phyloP scores from a whole-genome alignment of 805 yeast genomes.

The Yamadazyma scolyti region DNA sequence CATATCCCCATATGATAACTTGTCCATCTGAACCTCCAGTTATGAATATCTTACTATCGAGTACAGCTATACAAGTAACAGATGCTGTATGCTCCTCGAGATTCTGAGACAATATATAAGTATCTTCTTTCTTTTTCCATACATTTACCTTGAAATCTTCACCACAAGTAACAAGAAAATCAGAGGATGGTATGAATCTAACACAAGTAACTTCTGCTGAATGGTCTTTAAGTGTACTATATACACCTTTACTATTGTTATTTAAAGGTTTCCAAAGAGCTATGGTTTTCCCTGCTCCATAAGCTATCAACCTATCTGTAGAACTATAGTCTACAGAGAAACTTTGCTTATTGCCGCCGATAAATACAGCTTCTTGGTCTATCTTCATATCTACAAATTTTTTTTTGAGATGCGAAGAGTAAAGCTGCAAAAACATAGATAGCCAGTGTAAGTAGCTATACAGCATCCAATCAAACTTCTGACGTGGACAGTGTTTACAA shows the following conservation, averaged over 20 bases:
- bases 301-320: slow-evolving; percentile 48
- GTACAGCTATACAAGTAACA: slow-evolving; percentile 51
- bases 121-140: slow-evolving; percentile 43
- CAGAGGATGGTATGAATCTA: slow-evolving; percentile 41
- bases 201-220: slow-evolving; percentile 64
- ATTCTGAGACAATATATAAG: slow-evolving; percentile 27
- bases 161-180: slow-evolving; percentile 54
- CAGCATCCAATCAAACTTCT: too few relatives aligned
- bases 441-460: too few relatives aligned
- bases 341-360: slow-evolving; percentile 70
- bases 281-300: slow-evolving; percentile 63
- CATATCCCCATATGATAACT: slow-evolving; percentile 47
- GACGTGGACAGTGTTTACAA: too few relatives aligned
- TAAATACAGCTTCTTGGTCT: slow-evolving; percentile 53
- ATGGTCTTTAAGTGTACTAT: slow-evolving; percentile 58
- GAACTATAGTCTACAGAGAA: slow-evolving; percentile 53
- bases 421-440: background rate
- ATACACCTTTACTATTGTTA: slow-evolving; percentile 41
- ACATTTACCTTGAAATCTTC: slow-evolving; percentile 63
- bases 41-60: slow-evolving; percentile 36
- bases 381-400: slow-evolving; percentile 1
- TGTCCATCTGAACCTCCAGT: slow-evolving; percentile 67
- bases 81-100: slow-evolving; percentile 45
- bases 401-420: slow-evolving; percentile 3
- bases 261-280: slow-evolving; percentile 68